phyloP scores from a whole-genome alignment of 805 yeast species.

The Metschnikowia matae region DNA sequence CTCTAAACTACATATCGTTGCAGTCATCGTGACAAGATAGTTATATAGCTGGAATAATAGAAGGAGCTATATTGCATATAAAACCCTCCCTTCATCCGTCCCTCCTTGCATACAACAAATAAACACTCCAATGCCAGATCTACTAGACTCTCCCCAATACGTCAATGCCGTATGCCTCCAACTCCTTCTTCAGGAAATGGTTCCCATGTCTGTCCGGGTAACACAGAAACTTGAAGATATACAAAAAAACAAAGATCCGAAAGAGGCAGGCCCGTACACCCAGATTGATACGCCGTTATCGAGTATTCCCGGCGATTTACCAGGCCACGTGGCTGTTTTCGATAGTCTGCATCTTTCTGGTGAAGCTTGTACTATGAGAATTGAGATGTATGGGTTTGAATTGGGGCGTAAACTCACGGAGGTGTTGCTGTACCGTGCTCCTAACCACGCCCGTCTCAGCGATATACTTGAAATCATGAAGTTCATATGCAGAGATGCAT shows the following conservation, averaged over 20 bases:
- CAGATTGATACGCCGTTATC: slow-evolving; percentile 27
- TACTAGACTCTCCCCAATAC: slow-evolving; percentile 19
- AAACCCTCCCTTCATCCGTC: too few species aligned
- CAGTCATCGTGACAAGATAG: too few species aligned
- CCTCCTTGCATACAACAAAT: neutral
- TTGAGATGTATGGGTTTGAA: slow-evolving; percentile 68
- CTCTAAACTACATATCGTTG: too few species aligned
- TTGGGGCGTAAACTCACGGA: slow-evolving; percentile 59
- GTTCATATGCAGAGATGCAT: slow-evolving; percentile 86
- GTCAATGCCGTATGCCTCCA: slow-evolving; percentile 59
- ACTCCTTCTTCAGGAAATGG: slow-evolving; percentile 67
- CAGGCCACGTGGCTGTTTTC: slow-evolving; percentile 43
- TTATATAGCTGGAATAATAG: too few species aligned
- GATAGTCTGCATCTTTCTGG: slow-evolving; percentile 31
- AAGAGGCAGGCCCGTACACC: slow-evolving; percentile 16
- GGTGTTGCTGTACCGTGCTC: slow-evolving; percentile 41
- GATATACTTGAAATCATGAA: slow-evolving; percentile 83
- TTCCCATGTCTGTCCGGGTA: slow-evolving; percentile 67
- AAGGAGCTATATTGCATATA: too few species aligned
- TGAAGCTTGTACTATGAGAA: slow-evolving; percentile 53
- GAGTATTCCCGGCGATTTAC: slow-evolving; percentile 28
- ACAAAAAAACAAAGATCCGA: neutral
- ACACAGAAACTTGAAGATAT: slow-evolving; percentile 39
- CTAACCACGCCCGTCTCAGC: slow-evolving; percentile 41
- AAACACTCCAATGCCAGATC: slow-evolving; percentile 5